Conservation (phyloP, 306 rosid genomes). For the Gynostemma pentaphyllum region DNA sequence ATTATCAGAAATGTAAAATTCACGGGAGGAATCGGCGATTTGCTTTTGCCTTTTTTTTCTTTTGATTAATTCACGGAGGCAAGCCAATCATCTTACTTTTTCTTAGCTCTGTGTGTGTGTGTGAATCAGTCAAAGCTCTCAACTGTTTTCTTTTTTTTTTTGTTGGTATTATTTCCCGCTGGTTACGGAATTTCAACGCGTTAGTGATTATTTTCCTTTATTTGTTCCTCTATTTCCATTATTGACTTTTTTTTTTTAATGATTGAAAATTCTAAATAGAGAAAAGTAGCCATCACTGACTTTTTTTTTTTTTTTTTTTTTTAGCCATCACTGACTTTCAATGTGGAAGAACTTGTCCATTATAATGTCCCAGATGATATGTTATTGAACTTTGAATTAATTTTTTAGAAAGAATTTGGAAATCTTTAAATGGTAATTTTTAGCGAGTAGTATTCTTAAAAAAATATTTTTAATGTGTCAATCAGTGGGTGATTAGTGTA, state of each 20-base stretch:
- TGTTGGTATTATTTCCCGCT: neutral
- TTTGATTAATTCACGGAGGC: constrained; percentile 3
- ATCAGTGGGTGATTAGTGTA: no score
- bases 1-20: neutral
- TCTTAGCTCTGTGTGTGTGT: no score
- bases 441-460: no score
- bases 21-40: neutral
- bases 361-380: neutral
- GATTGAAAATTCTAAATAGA: neutral
- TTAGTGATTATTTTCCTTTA: neutral
- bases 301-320: constrained; percentile 6
- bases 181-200: neutral
- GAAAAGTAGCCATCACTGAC: constrained; percentile 3
- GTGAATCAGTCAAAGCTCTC: constrained; percentile 11
- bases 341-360: neutral
- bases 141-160: neutral
- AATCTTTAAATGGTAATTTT: no score
- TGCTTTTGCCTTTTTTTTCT: constrained; percentile 3
- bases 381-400: neutral
- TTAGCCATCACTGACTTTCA: constrained; percentile 4
- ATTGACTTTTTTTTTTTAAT: constrained; percentile 1
- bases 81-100: neutral
- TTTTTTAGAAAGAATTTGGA: no score
- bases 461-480: no score
- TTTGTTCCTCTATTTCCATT: neutral